A percentile compares a stretch with the other conserved stretches of the same genome.
Evolutionary conservation across 305 asterid genomes (phyloP).

Genomic region (Fraxinus greggii): DNA sequence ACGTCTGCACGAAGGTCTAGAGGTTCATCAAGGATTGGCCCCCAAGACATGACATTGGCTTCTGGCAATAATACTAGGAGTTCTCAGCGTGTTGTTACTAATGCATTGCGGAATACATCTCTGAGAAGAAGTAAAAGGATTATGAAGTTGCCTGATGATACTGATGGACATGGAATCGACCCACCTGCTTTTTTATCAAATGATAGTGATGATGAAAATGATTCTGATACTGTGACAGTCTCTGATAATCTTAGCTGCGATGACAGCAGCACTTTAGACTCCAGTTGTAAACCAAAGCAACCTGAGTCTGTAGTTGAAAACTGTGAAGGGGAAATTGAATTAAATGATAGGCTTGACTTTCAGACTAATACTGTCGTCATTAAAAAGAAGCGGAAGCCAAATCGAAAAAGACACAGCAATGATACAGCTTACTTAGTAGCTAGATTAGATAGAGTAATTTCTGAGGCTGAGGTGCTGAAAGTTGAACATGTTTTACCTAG

Average conservation of each 20-base stretch:
- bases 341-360: slow-evolving; percentile 61
- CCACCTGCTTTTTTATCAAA: slow-evolving; percentile 57
- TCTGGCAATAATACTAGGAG: slow-evolving; percentile 35
- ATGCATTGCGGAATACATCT: slow-evolving; percentile 43
- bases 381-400: slow-evolving; percentile 77
- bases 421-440: slow-evolving; percentile 42
- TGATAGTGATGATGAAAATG: slow-evolving; percentile 58
- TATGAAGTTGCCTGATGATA: slow-evolving; percentile 58
- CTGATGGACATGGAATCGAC: slow-evolving; percentile 47
- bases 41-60: slow-evolving; percentile 35
- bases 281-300: slow-evolving; percentile 42
- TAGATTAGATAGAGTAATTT: slow-evolving; percentile 39
- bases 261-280: slow-evolving; percentile 60
- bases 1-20: slow-evolving; percentile 57
- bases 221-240: slow-evolving; percentile 59
- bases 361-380: slow-evolving; percentile 50
- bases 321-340: slow-evolving; percentile 47
- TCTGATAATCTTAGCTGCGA: slow-evolving; percentile 59
- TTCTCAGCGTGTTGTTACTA: slow-evolving; percentile 36
- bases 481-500: slow-evolving; percentile 36
- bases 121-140: slow-evolving; percentile 63
- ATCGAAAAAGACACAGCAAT: slow-evolving; percentile 52
- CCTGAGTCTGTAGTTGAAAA: slow-evolving; percentile 42
- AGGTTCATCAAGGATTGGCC: slow-evolving; percentile 54
- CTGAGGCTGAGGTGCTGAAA: slow-evolving; percentile 43